Base-by-base conservation (phyloP, 148 eudicot genomes). In the Rheum nobile region DNA sequence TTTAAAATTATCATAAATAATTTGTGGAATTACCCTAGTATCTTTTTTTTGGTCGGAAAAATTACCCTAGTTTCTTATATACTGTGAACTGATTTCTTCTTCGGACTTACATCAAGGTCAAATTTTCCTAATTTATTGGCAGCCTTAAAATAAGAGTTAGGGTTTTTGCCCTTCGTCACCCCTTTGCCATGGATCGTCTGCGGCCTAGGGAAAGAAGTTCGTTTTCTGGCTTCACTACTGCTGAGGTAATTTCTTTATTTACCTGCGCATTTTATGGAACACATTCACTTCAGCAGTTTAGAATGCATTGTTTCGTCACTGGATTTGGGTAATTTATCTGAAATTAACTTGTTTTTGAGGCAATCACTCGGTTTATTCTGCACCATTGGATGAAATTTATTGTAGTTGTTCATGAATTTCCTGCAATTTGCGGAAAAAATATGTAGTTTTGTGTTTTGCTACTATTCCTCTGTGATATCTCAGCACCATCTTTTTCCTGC, bases 191-290 rank as follows among this genome's bases (percentile, higher is more conserved):
- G 88, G 83, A 76, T 80, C 85, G 85, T 72, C 84, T 85, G 71
- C 85, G 88, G 37, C 85, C 86, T 8, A 83, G 92, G 48, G 73
- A 75, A 37, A 75, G 83, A 52, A 71, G 75, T 35, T 63, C 78
- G 39, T 83, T 86, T 76, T 74, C 84, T 68, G 92, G 92, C 39
- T 88, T 90, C 65, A 85, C 85, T 6, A 71, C 77, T 75, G 71
- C 82, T 13, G 96, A 88, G 91, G 96, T 90, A 72, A 73, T 69
- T 67, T 54, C 37, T 74, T 63, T 26, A 11, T 17, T 55, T 48
- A 16, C 34, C 32, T 54, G 10, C 31, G 29, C 63, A 54, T 22
- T 54, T 54, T 22, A 24, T 54, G 16, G 17, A 59, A 28, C 21
- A 63, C 38, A 31, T 28, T 32, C 38, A 32, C 39, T 31, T 32